A percentile compares a stretch with the other conserved stretches of the same genome.
phyloP scores from a whole-genome alignment of 176 grass and related monocot species.

The Themeda triandra region DNA sequence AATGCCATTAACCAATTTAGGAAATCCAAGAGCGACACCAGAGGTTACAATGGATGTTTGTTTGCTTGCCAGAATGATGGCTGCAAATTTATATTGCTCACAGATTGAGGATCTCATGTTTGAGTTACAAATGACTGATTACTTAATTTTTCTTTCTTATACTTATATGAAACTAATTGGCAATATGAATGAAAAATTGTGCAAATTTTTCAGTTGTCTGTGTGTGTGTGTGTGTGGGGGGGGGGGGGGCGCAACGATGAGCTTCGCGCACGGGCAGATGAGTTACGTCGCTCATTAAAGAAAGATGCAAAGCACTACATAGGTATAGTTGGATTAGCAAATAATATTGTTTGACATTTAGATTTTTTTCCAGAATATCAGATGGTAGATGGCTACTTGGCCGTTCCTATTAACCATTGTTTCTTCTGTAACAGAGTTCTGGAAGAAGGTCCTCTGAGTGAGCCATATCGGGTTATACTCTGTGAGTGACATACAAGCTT shows the following conservation, averaged over 20 bases:
- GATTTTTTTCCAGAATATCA: neutral
- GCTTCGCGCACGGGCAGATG: constrained; percentile 38
- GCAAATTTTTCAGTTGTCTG: constrained; percentile 41
- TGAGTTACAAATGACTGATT: constrained; percentile 28
- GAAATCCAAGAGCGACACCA: constrained; percentile 50
- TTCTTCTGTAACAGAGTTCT: constrained; percentile 32
- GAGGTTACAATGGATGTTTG: constrained; percentile 54
- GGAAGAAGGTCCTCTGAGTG: constrained; percentile 45
- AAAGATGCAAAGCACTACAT: constrained; percentile 50
- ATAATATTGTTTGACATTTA: neutral
- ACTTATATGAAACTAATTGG: neutral
- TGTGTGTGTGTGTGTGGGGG: no score
- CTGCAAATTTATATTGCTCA: constrained; percentile 45
- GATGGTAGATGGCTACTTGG: neutral
- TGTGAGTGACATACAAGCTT: constrained; percentile 41
- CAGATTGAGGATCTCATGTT: constrained; percentile 53
- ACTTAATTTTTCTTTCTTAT: neutral
- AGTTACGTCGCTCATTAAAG: constrained; percentile 28
- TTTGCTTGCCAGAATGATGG: constrained; percentile 54
- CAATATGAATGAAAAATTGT: neutral
- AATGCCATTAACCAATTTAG: constrained; percentile 1
- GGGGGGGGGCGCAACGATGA: constrained; percentile 64
- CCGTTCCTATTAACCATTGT: neutral
- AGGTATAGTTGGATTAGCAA: constrained; percentile 16
- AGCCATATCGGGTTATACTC: constrained; percentile 46